Conservation (phyloP, 805 yeast genomes). For the Candida pseudoglaebosa region DNA sequence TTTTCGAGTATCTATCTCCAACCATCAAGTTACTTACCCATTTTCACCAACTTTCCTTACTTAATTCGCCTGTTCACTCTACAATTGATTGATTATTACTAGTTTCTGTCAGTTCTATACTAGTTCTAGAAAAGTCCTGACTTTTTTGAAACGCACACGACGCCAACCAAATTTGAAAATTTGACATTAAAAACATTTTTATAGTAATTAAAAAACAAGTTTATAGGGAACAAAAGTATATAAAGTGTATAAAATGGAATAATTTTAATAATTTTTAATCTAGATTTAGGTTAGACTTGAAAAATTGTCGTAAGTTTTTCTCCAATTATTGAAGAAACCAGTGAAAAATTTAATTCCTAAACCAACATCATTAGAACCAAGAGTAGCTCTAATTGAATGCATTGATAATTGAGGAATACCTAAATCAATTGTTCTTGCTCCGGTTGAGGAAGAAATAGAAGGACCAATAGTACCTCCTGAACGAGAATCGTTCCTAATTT, state of each 20-base stretch:
- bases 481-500: conserved; percentile 78
- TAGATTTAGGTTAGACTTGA: conserved; percentile 41
- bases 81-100: neutral
- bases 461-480: conserved; percentile 92
- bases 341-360: conserved; percentile 68
- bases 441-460: conserved; percentile 55
- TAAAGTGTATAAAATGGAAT: too few relatives aligned
- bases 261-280: neutral
- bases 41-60: neutral
- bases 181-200: neutral
- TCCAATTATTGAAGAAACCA: conserved; percentile 69
- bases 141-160: too few relatives aligned
- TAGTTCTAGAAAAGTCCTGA: conserved; percentile 1
- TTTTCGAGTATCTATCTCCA: too few relatives aligned
- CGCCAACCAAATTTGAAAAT: too few relatives aligned
- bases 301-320: conserved; percentile 50
- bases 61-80: neutral
- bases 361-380: conserved; percentile 75
- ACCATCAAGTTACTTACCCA: conserved; percentile 1
- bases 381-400: conserved; percentile 83
- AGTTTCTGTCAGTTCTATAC: neutral
- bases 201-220: too few relatives aligned
- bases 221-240: too few relatives aligned
- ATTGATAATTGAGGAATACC: conserved; percentile 82
- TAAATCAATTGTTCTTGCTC: conserved; percentile 72